Evolutionary conservation across 2,329 filamentous ascomycete genomes (phyloP), one percentile per base, ranked within the genome.

Genomic region (Colletotrichum truncatum): DNA sequence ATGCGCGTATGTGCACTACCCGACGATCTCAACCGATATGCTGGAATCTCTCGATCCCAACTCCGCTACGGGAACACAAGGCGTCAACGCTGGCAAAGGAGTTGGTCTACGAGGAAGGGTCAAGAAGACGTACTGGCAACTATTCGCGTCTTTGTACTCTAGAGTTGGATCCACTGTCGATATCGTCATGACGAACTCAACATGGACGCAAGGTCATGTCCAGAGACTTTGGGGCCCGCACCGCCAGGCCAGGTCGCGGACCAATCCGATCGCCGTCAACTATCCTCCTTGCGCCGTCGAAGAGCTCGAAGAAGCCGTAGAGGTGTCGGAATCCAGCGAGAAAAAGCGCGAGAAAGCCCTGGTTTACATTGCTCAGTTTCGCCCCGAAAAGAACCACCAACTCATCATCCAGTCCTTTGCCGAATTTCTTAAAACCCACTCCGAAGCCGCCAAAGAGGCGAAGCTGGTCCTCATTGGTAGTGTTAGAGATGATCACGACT

Each of bases 1-100:
- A 0, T 94, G 88, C 46, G 94, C 96, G 55, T 99, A 99, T 75
- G 94, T 98, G 1, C 96, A 99, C 80, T 99, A 98, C 75, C 96
- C 96, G 1, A 98, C 95, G 60, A 99, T 99, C 57, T 98, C 94
- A 3, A 99, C 94, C 53, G 96, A 99, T 73, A 99, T 99, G 96
- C 87, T 99, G 4, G 86, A 89, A 21, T 95, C 93, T 16, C 87
- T 98, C 4, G 88, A 94, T 70, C 88, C 91, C 8, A 77, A 76
- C 8, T 86, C 84, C 2, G 68, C 78, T 32, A 86, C 83, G 49
- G 91, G 89, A 12, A 77, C 76, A 59, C 90, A 87, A 78, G 92
- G 95, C 3, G 84, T 97, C 60, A 96, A 98, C 75, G 92, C 94
- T 4, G 94, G 95, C 30, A 86, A 92, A 58, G 95, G 94, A 3